Conservation (phyloP, 306 rosid species). For the Trifolium dubium region DNA sequence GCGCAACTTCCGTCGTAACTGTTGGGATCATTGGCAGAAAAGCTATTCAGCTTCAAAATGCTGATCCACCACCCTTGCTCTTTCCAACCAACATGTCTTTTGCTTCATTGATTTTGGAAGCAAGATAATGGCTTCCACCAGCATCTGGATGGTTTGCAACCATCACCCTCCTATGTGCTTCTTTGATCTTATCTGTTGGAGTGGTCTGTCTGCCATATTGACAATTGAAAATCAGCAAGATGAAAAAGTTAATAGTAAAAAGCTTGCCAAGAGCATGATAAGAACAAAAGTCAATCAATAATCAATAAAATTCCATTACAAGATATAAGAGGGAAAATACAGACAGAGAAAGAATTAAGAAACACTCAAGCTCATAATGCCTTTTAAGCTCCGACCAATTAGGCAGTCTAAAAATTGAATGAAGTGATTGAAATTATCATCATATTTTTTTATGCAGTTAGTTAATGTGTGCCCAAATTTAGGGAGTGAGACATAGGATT, state of each 20-base stretch:
- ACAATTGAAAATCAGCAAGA: slow-evolving; percentile 36
- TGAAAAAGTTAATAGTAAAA: neutral
- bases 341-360: slow-evolving; percentile 3
- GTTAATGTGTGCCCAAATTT: neutral
- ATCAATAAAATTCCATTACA: neutral
- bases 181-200: slow-evolving; percentile 70
- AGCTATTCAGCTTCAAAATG: slow-evolving; percentile 57
- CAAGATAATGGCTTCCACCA: slow-evolving; percentile 97
- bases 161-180: slow-evolving; percentile 97
- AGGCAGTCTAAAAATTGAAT: slow-evolving; percentile 30
- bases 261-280: neutral
- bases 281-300: neutral
- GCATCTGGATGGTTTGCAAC: slow-evolving; percentile 97
- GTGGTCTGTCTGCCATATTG: slow-evolving; percentile 58
- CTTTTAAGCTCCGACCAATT: neutral
- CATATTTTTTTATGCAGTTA: neutral
- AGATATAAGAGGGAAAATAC: slow-evolving; percentile 4
- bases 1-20: neutral
- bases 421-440: neutral
- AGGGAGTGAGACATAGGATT: neutral
- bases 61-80: slow-evolving; percentile 69
- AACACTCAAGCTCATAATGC: neutral
- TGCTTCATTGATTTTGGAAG: slow-evolving; percentile 94
- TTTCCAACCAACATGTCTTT: slow-evolving; percentile 76
- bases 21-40: slow-evolving; percentile 14